Base-by-base conservation (phyloP, 345 rosid species). In the Populus ilicifolia region DNA sequence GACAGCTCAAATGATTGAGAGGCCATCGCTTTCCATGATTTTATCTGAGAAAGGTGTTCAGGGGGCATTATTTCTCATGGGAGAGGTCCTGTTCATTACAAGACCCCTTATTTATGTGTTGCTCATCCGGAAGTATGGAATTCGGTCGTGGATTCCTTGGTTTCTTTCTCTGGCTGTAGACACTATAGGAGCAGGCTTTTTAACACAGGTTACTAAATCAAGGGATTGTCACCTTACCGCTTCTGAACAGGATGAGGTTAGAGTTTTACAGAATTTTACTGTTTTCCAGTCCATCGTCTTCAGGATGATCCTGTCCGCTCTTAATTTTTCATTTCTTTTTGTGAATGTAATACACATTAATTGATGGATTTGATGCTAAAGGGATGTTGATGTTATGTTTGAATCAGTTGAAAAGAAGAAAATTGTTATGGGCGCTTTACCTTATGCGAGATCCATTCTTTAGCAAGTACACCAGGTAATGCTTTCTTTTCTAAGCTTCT, bases 381-480 rank as follows among this genome's bases (percentile, higher is more conserved):
- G 23, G 33, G 46, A 8, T 70, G 13, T 30, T 76, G 69, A 67
- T 72, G 8, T 52, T 13, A 68, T 85, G 71, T 74, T 75, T 77
- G 68, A 65, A 79, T 83, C 84, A 94, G 98, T 77, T 92, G 27
- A 91, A 81, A 85, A 86, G 99, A 83, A 85, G 99, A 82, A 94
- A 92, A 86, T 80, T 94, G 77, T 75, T 91, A 70, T 94, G 97
- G 97, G 98, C 97, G 64, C 86, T 96, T 70, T 94, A 94, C 81
- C 85, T 92, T 39, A 90, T 96, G 98, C 89, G 97, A 83, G 99
- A 96, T 85, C 98, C 97, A 76, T 96, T 91, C 84, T 96, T 96
- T 79, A 85, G 84, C 90, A 92, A 89, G 78, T 91, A 92, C 78
- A 94, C 95, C 62, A 92, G 91, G 99, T 90, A 75, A 10, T 59